Evolutionary conservation across 352 stramenopile species (phyloP).

Genomic region (Globisporangium carolinianum): DNA sequence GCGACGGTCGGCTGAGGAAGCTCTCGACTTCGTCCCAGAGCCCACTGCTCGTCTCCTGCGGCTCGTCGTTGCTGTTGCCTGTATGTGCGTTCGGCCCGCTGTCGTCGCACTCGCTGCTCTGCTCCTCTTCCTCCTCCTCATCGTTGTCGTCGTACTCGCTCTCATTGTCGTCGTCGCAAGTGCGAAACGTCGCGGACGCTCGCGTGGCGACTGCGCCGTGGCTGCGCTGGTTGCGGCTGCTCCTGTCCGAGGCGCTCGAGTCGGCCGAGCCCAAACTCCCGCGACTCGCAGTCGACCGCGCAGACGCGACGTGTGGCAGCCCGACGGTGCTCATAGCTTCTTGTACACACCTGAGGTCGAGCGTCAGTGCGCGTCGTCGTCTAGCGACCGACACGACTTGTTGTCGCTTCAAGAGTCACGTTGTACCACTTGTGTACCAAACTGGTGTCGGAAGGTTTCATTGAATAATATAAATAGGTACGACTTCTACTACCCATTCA

Average conservation of each 20-base stretch:
- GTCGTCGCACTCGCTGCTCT: slow-evolving; percentile 13
- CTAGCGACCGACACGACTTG: neutral
- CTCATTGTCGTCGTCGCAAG: neutral
- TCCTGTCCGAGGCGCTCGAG: slow-evolving; percentile 31
- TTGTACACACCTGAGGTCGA: neutral
- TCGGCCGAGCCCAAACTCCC: slow-evolving; percentile 36
- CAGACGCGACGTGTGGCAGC: slow-evolving; percentile 41
- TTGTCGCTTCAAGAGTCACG: neutral
- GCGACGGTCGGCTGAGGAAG: slow-evolving; percentile 68
- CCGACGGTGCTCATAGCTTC: slow-evolving; percentile 26
- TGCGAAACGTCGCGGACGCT: neutral
- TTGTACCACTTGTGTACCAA: no score
- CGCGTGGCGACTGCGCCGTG: neutral
- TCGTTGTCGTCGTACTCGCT: neutral
- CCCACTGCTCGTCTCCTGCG: slow-evolving; percentile 31
- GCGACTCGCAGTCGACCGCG: slow-evolving; percentile 35
- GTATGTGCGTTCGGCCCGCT: slow-evolving; percentile 10
- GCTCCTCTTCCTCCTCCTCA: neutral
- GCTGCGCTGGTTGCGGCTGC: slow-evolving; percentile 20
- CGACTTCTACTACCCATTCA: no score
- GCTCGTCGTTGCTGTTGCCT: slow-evolving; percentile 22
- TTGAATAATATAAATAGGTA: no score
- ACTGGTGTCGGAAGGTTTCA: no score
- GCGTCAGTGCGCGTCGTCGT: neutral
- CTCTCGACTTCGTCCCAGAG: slow-evolving; percentile 72